Conservation (phyloP, 441 rosid species). For the Isatis lusitanica region DNA sequence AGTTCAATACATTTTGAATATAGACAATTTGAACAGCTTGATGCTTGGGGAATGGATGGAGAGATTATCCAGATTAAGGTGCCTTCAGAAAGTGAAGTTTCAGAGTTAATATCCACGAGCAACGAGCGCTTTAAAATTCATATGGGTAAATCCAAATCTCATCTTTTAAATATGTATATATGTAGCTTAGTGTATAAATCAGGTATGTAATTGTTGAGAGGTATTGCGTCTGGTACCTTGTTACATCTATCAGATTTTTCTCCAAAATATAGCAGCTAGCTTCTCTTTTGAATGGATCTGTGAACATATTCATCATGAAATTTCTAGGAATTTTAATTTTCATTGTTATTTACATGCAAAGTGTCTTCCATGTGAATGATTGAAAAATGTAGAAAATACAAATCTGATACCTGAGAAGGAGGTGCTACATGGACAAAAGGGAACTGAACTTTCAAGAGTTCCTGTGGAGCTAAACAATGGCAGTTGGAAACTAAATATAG, state of each 20-base stretch:
- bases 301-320: too few species aligned
- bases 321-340: too few species aligned
- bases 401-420: slow-evolving; percentile 64
- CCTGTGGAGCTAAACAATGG: slow-evolving; percentile 73
- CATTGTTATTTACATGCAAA: neutral
- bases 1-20: slow-evolving; percentile 13
- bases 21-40: slow-evolving; percentile 54
- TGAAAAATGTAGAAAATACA: slow-evolving; percentile 53
- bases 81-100: slow-evolving; percentile 61
- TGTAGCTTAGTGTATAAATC: neutral
- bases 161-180: neutral
- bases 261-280: too few species aligned
- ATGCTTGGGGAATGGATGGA: slow-evolving; percentile 91
- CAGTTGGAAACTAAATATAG: slow-evolving; percentile 71
- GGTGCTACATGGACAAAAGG: slow-evolving; percentile 59
- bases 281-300: too few species aligned
- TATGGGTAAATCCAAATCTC: slow-evolving; percentile 52
- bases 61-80: slow-evolving; percentile 57
- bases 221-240: neutral
- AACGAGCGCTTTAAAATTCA: slow-evolving; percentile 49
- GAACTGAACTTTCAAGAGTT: slow-evolving; percentile 58
- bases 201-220: neutral
- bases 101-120: slow-evolving; percentile 48
- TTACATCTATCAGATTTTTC: neutral
- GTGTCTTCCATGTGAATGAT: slow-evolving; percentile 11